These are phyloP conservation scores for Malassezia globosa DNA, from an alignment of 1,284 basidiomycete genomes.

Conservation along the genomic window DNA sequence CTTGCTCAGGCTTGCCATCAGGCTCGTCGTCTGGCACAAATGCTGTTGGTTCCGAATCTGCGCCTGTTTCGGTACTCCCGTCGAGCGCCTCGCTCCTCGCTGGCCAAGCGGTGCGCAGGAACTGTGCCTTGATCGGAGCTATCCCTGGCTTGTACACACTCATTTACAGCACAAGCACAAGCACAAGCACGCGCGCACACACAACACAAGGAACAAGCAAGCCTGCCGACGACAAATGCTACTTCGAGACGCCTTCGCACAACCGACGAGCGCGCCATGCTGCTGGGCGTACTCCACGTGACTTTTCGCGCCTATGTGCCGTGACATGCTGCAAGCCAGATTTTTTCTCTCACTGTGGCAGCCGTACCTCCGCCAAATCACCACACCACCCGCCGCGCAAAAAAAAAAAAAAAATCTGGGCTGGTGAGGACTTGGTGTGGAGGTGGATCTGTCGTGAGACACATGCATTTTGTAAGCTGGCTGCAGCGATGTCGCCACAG, in stretches of 20 bases:
- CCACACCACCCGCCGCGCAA: too few species aligned
- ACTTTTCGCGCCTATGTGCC: not conserved
- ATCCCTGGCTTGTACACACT: conserved; percentile 12
- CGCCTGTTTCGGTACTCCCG: not conserved
- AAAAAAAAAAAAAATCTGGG: too few species aligned
- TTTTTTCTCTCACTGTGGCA: conserved; percentile 11
- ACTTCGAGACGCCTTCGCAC: too few species aligned
- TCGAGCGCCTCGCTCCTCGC: conserved; percentile 7
- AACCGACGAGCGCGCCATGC: not conserved
- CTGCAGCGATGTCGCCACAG: too few species aligned
- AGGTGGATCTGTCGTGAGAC: too few species aligned
- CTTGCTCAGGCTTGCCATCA: not conserved
- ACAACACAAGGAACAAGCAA: too few species aligned
- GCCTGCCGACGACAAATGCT: too few species aligned
- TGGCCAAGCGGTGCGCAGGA: conserved; percentile 9
- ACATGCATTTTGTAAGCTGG: too few species aligned
- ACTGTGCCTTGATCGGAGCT: conserved; percentile 14
- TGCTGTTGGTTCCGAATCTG: not conserved
- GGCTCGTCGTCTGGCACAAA: not conserved
- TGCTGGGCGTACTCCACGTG: not conserved
- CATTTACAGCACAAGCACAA: too few species aligned
- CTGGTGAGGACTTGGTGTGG: too few species aligned
- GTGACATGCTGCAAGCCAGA: not conserved
- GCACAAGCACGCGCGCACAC: too few species aligned
- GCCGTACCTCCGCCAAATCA: too few species aligned